Evolutionary conservation across 2,329 filamentous ascomycete genomes (phyloP).

Genomic region (Verticillium klebahnii): DNA sequence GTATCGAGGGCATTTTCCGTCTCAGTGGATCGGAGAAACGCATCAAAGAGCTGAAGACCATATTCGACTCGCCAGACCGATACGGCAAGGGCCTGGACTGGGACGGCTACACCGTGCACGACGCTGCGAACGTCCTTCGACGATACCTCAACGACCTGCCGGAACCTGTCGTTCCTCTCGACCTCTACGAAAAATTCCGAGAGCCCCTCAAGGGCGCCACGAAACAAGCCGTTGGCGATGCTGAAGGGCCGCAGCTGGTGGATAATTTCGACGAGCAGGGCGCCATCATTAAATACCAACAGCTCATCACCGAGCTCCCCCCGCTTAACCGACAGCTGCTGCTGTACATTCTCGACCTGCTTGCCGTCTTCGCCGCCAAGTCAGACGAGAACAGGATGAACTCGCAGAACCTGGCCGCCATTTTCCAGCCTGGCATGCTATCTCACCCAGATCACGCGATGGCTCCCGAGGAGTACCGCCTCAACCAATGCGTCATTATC

Average conservation of each 20-base stretch:
- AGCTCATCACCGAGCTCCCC: constrained; percentile 86
- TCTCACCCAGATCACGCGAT: constrained; percentile 94
- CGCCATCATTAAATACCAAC: constrained; percentile 81
- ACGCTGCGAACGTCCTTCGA: constrained; percentile 93
- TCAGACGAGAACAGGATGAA: constrained; percentile 97
- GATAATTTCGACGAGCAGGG: constrained; percentile 59
- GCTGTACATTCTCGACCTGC: constrained; percentile 89
- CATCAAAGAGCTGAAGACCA: constrained; percentile 89
- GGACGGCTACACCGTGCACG: constrained; percentile 97
- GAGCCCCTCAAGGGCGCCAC: constrained; percentile 70
- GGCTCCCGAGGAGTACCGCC: constrained; percentile 86
- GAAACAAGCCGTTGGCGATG: constrained; percentile 68
- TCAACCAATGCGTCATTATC: constrained; percentile 95
- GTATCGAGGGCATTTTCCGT: constrained; percentile 94
- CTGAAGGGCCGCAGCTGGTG: constrained; percentile 63
- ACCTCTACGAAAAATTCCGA: constrained; percentile 88
- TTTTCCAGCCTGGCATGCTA: constrained; percentile 94
- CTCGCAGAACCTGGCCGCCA: constrained; percentile 87
- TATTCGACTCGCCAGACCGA: constrained; percentile 90
- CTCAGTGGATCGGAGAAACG: constrained; percentile 94
- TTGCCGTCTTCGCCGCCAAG: constrained; percentile 96
- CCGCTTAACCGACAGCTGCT: constrained; percentile 90
- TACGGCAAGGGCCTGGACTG: constrained; percentile 97
- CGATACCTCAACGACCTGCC: constrained; percentile 95
- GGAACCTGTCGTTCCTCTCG: constrained; percentile 91